These are phyloP conservation scores for Paramecium octaurelia DNA, from an alignment of 73 alveolate genomes.

Conservation along the genomic window DNA sequence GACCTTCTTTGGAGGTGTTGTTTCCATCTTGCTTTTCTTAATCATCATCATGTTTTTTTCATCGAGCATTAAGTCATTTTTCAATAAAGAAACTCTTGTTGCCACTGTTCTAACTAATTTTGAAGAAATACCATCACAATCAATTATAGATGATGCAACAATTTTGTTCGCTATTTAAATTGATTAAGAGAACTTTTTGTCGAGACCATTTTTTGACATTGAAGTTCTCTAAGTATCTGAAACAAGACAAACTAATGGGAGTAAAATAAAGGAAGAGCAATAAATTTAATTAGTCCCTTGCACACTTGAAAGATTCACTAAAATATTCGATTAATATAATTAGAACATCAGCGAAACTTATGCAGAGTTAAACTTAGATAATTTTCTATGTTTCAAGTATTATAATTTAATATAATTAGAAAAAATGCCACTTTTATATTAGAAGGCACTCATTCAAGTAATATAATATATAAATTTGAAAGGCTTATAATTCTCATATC, in stretches of 20 bases:
- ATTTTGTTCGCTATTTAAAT: not conserved
- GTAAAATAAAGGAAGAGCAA: not conserved
- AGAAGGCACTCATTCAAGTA: not conserved
- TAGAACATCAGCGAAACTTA: not conserved
- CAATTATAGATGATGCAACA: not conserved
- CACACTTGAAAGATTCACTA: not conserved
- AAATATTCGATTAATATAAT: not conserved
- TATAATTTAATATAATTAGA: not conserved
- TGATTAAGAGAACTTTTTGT: not conserved
- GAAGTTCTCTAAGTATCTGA: not conserved
- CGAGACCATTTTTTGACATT: not conserved
- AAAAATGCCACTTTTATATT: not conserved
- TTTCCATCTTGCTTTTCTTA: not conserved
- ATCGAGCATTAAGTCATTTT: not conserved
- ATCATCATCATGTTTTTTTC: not conserved
- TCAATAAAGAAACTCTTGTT: not conserved
- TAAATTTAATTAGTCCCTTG: not conserved
- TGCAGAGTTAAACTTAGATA: not conserved
- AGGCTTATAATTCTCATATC: not conserved
- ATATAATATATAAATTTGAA: not conserved
- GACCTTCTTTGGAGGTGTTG: constrained; percentile 2
- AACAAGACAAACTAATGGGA: not conserved
- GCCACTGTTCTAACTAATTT: not conserved
- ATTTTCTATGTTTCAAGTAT: not conserved
- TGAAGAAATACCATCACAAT: not conserved